Evolutionary conservation across 768 basidiomycete species (phyloP), one percentile per base, ranked within the genome.

Genomic region (Lactifluus pinguis): DNA sequence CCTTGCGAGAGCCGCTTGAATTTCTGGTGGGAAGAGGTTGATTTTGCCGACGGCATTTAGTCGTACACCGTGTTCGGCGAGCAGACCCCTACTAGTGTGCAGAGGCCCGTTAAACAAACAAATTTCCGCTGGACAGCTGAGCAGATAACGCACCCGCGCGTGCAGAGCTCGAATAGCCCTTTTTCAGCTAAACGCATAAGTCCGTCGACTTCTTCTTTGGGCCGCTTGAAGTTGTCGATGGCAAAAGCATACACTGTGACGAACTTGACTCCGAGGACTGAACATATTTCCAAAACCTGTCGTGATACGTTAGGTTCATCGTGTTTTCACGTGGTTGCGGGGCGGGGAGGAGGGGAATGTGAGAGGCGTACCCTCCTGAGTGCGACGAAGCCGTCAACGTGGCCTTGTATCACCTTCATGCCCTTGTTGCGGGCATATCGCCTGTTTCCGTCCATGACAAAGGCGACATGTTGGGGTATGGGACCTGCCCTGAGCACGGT

Each of bases 221-320:
- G 80, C 21, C 97, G 82, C 63, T 90, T 90, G 76, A 98, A 98
- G 74, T 98, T 99, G 68, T 98, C 95, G 62, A 98, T 93, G 1
- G 94, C 83, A 73, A 99, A 99, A n/a, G 93, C 92, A 68, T 95
- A 99, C n/a, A 87, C 90, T 2, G 92, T 86, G 29, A 98, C 93
- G 61, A 88, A 92, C 61, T 76, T 79, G 51, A 99, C 79, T 13
- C 83, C 76, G n/a, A 99, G 79, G 1, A 80, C 76, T 21, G 95
- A 75, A 67, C 95, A 95, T 32, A 94, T 78, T 71, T 94, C 91
- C 17, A 98, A 76, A 57, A 92, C 79, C 95, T 98, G 34, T 19
- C 14, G 17, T 7, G n/a, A 9, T n/a, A 17, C 30, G 30, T 30
- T 49, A 4, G 25, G 14, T 19, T 49, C 25, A 25, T 32, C 38